These are phyloP conservation scores for Sporothrix globosa DNA, from an alignment of 2,329 filamentous ascomycete genomes.

Conservation along the genomic window DNA sequence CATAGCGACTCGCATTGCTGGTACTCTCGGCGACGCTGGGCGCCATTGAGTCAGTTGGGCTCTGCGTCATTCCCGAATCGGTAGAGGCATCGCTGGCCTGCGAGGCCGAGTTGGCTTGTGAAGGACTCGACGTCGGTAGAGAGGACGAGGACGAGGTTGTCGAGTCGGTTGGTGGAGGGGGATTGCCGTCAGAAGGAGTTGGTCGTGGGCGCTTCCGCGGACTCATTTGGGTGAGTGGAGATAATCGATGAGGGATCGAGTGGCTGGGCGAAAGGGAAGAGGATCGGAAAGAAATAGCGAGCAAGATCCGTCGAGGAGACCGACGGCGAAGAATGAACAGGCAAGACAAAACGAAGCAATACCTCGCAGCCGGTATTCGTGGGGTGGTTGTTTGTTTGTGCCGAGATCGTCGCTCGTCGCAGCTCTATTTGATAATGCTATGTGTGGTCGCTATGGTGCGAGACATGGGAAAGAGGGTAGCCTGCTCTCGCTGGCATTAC, in stretches of 20 bases:
- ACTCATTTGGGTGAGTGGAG: conserved; percentile 42
- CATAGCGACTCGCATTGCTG: conserved; percentile 26
- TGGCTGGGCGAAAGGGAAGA: neutral
- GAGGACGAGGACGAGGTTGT: neutral
- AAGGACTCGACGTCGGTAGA: conserved; percentile 4
- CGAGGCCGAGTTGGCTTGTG: conserved; percentile 12
- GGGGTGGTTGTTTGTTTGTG: conserved; percentile 23
- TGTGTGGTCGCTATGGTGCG: conserved; percentile 21
- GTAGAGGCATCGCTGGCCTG: conserved; percentile 26
- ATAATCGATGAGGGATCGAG: neutral
- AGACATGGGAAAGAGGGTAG: conserved; percentile 3
- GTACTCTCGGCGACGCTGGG: conserved; percentile 31
- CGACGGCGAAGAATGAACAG: neutral
- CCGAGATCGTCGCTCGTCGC: conserved; percentile 21
- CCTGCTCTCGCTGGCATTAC: conserved; percentile 32
- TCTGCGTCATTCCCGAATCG: conserved; percentile 21
- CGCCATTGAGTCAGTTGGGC: conserved; percentile 27
- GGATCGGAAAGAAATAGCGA: neutral
- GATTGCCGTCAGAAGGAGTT: conserved; percentile 41
- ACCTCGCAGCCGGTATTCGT: conserved; percentile 15
- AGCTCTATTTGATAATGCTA: conserved; percentile 15
- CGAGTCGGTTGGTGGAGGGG: conserved; percentile 16
- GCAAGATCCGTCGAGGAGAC: neutral
- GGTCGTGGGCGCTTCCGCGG: conserved; percentile 49
- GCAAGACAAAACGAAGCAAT: neutral